Percentiles rank a stretch among this genome's conserved stretches.
Evolutionary conservation across 2,329 filamentous ascomycete species (phyloP).

Genomic region (Leptodontidium sp.): DNA sequence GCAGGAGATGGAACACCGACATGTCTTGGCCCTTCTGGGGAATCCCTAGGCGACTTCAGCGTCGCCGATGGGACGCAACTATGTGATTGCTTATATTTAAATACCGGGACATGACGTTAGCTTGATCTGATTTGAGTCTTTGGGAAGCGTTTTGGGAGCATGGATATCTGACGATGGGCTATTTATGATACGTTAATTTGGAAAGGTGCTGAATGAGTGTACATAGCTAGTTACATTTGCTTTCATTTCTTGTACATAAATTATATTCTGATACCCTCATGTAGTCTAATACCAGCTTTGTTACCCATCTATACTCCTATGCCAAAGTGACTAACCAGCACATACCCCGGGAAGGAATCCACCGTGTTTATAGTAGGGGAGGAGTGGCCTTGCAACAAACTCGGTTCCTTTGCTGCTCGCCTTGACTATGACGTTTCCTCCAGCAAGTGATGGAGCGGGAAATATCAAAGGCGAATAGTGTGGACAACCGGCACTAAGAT

Average conservation of each 20-base stretch:
- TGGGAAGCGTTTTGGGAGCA: neutral
- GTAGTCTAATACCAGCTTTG: no score
- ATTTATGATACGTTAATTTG: slow-evolving; percentile 10
- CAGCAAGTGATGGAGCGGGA: no score
- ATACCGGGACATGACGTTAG: slow-evolving; percentile 38
- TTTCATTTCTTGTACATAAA: slow-evolving; percentile 1
- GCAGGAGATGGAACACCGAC: slow-evolving; percentile 59
- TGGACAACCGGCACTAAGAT: no score
- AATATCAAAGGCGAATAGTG: no score
- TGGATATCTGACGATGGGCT: neutral
- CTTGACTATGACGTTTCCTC: no score
- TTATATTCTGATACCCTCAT: neutral
- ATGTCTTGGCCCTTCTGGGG: slow-evolving; percentile 56
- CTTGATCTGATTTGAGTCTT: neutral
- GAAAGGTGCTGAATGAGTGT: neutral
- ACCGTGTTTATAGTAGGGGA: no score
- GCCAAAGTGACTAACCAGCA: no score
- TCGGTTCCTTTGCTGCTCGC: no score
- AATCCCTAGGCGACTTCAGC: slow-evolving; percentile 50
- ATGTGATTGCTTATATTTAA: slow-evolving; percentile 44
- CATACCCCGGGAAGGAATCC: no score
- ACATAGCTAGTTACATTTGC: neutral
- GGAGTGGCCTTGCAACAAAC: no score
- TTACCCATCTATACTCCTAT: no score
- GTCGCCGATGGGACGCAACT: slow-evolving; percentile 34